A percentile compares a stretch with the other conserved stretches of the same genome.
phyloP scores from a whole-genome alignment of 371 early-diverging fungal genomes.

The Fennellomyces sp. region DNA sequence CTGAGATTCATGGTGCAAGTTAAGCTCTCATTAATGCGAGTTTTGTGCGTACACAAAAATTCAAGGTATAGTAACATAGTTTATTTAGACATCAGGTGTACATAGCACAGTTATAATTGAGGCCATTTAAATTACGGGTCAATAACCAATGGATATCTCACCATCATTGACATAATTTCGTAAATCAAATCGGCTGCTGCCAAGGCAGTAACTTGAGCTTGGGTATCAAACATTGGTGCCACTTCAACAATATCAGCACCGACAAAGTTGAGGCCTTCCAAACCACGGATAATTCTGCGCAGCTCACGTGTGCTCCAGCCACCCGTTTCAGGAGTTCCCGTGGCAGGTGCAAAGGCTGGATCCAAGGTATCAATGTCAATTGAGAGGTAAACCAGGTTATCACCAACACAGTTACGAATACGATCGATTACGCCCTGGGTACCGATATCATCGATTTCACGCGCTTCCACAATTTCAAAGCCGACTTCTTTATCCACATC shows the following conservation, averaged over 20 bases:
- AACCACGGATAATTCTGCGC: slow-evolving; percentile 16
- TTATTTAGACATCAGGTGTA: too few species aligned
- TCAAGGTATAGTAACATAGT: too few species aligned
- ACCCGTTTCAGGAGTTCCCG: slow-evolving; percentile 35
- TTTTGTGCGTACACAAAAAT: too few species aligned
- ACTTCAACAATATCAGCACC: slow-evolving; percentile 47
- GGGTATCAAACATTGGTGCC: slow-evolving; percentile 8
- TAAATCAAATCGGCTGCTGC: slow-evolving; percentile 26
- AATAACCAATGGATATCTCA: not conserved
- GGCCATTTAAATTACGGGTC: too few species aligned
- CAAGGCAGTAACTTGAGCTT: slow-evolving; percentile 31
- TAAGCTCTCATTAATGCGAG: too few species aligned
- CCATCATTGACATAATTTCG: slow-evolving; percentile 26
- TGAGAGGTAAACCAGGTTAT: slow-evolving; percentile 33
- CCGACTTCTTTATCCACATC: slow-evolving; percentile 26
- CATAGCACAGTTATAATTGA: too few species aligned
- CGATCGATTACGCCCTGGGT: slow-evolving; percentile 29
- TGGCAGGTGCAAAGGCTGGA: slow-evolving; percentile 40
- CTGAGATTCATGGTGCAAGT: too few species aligned
- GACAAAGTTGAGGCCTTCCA: slow-evolving; percentile 30
- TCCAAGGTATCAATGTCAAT: slow-evolving; percentile 43
- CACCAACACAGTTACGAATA: slow-evolving; percentile 28
- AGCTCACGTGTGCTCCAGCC: slow-evolving; percentile 33
- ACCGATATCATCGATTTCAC: slow-evolving; percentile 32
- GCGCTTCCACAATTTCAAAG: slow-evolving; percentile 34